phyloP scores from a whole-genome alignment of 202 grass and related monocot genomes.

The Brachypodium distachyon region DNA sequence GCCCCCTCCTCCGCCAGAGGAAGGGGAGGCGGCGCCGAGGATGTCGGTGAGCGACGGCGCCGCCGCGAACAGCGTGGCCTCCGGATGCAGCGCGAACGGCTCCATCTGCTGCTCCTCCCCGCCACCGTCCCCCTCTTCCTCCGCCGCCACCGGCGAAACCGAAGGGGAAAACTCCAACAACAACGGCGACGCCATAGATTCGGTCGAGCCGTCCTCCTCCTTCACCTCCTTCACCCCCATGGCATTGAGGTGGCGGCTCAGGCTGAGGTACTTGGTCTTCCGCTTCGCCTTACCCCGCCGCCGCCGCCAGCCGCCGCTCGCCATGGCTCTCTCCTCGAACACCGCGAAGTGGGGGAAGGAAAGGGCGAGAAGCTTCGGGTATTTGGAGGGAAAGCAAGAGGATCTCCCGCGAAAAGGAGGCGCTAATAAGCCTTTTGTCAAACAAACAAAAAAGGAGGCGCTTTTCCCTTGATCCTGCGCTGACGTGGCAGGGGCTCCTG shows the following conservation, averaged over 20 bases:
- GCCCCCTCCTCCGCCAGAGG: neutral
- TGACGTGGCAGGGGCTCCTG: constrained; percentile 18
- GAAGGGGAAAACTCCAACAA: too few relatives aligned
- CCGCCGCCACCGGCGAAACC: neutral
- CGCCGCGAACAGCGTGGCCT: constrained; percentile 38
- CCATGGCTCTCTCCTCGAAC: neutral
- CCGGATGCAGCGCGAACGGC: constrained; percentile 43
- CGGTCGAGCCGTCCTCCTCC: too few relatives aligned
- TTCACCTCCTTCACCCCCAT: neutral
- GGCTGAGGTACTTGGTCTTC: constrained; percentile 71
- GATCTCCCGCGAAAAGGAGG: constrained; percentile 32
- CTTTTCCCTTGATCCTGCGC: constrained; percentile 31
- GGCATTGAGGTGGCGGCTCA: constrained; percentile 32
- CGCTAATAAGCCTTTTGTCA: too few relatives aligned
- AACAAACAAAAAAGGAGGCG: too few relatives aligned
- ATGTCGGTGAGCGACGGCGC: constrained; percentile 62
- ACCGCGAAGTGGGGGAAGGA: too few relatives aligned
- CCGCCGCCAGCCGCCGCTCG: neutral
- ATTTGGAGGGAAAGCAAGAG: constrained; percentile 34
- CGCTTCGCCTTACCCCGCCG: constrained; percentile 28
- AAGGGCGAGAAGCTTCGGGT: neutral
- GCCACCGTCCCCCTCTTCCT: neutral
- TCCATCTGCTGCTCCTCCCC: constrained; percentile 14
- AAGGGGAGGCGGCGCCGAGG: constrained; percentile 36
- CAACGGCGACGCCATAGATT: too few relatives aligned